phyloP scores from a whole-genome alignment of 1,139 yeast genomes.

The Blastobotrys illinoisensis region DNA sequence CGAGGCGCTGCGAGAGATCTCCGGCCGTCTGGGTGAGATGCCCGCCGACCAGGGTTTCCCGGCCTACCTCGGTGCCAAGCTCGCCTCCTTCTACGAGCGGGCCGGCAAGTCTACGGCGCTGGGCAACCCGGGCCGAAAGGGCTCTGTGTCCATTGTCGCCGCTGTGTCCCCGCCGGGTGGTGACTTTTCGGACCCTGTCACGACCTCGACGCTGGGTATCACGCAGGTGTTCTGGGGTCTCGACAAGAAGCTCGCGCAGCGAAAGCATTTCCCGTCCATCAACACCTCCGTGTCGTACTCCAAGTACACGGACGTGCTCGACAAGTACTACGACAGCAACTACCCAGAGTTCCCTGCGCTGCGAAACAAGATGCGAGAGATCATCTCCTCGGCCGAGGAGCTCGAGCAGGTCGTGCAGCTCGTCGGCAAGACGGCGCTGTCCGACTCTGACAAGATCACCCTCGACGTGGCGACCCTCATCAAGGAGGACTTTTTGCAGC shows the following conservation, averaged over 20 bases:
- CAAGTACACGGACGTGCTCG: constrained; percentile 83
- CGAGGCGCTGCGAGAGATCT: constrained; percentile 98
- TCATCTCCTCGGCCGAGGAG: constrained; percentile 93
- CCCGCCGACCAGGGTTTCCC: constrained; percentile 99
- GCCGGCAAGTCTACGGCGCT: constrained; percentile 96
- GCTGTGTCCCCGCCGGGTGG: constrained; percentile 99
- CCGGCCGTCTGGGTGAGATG: constrained; percentile 99
- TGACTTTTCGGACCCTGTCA: constrained; percentile 99
- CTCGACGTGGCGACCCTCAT: constrained; percentile 86
- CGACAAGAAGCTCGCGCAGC: constrained; percentile 97
- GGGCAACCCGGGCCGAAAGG: constrained; percentile 94
- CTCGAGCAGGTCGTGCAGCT: constrained; percentile 98
- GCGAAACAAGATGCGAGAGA: constrained; percentile 90
- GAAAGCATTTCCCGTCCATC: constrained; percentile 99
- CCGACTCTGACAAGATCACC: constrained; percentile 94
- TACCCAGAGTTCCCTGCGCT: constrained; percentile 88
- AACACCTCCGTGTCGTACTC: constrained; percentile 95
- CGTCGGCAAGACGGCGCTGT: constrained; percentile 96
- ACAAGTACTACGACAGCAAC: constrained; percentile 76
- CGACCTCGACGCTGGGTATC: constrained; percentile 95
- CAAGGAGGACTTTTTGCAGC: constrained; percentile 98
- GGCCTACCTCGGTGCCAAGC: constrained; percentile 96
- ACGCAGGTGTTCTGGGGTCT: constrained; percentile 99
- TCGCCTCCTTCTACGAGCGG: constrained; percentile 98
- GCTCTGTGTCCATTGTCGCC: constrained; percentile 97